Evolutionary conservation across 2,329 filamentous ascomycete species (phyloP).

Genomic region (Sarocladiaceae sp.): DNA sequence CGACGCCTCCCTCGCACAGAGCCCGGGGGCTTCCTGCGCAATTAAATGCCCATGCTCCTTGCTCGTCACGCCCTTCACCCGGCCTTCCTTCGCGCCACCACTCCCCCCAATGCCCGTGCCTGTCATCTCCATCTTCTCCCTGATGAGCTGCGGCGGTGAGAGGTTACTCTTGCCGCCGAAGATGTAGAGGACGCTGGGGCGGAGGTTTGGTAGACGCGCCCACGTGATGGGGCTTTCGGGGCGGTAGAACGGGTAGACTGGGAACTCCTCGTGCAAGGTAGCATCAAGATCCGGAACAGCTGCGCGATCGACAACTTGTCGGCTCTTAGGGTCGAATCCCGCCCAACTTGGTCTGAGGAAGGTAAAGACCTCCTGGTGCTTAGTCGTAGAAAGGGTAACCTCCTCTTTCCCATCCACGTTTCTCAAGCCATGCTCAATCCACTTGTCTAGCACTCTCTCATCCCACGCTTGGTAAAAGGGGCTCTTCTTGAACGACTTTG

Average conservation of each 20-base stretch:
- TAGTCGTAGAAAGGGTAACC: conserved; percentile 73
- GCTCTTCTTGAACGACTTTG: conserved; percentile 55
- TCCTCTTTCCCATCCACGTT: conserved; percentile 26
- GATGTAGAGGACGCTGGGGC: conserved; percentile 62
- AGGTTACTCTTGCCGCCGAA: conserved; percentile 57
- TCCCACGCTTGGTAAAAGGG: conserved; percentile 80
- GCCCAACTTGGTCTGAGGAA: conserved; percentile 59
- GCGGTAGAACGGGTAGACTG: conserved; percentile 58
- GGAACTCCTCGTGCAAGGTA: conserved; percentile 24
- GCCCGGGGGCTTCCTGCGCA: conserved; percentile 68
- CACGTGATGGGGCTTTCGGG: conserved; percentile 55
- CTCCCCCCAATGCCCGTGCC: conserved; percentile 62
- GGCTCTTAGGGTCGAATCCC: conserved; percentile 31
- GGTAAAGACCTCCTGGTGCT: conserved; percentile 74
- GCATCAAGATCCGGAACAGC: conserved; percentile 40
- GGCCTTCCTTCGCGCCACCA: conserved; percentile 55
- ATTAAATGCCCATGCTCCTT: conserved; percentile 70
- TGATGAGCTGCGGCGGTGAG: conserved; percentile 40
- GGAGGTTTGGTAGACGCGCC: conserved; percentile 49
- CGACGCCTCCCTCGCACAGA: conserved; percentile 56
- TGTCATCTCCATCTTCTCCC: conserved; percentile 57
- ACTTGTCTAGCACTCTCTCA: conserved; percentile 60
- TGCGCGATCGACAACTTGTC: conserved; percentile 31
- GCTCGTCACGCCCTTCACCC: conserved; percentile 60
- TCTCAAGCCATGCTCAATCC: conserved; percentile 58